Percentiles rank a stretch among this genome's conserved stretches.
phyloP scores from a whole-genome alignment of 495 filamentous ascomycete species.

The Pseudevernia furfuracea region DNA sequence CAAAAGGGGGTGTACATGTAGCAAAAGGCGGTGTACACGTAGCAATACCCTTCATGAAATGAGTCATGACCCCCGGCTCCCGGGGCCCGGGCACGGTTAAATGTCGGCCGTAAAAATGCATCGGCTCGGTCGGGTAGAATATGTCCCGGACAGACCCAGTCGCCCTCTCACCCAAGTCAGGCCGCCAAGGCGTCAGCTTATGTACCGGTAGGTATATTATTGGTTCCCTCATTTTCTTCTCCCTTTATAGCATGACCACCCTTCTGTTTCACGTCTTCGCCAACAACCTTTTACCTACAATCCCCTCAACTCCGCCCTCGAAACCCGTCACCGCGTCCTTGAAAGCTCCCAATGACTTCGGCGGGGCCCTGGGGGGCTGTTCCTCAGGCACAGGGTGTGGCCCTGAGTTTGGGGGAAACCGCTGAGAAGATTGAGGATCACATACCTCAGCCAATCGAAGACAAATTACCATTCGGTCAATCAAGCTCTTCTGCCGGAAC shows the following conservation, averaged over 20 bases:
- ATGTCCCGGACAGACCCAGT: too few species aligned
- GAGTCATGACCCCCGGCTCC: too few species aligned
- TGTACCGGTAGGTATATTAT: too few species aligned
- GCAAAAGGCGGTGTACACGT: too few species aligned
- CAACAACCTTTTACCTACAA: background rate
- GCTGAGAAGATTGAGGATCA: slow-evolving; percentile 17
- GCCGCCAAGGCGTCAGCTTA: too few species aligned
- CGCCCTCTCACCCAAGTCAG: too few species aligned
- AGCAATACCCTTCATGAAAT: too few species aligned
- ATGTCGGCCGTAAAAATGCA: too few species aligned
- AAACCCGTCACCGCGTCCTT: background rate
- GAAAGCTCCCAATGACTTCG: slow-evolving; percentile 5
- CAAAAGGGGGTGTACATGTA: too few species aligned
- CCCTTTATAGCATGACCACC: background rate
- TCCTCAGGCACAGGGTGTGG: slow-evolving; percentile 24
- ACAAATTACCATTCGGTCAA: slow-evolving; percentile 1
- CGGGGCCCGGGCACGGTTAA: too few species aligned
- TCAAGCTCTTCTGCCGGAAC: slow-evolving; percentile 11
- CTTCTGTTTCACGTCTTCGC: background rate
- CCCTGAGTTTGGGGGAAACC: slow-evolving; percentile 11
- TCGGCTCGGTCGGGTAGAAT: too few species aligned
- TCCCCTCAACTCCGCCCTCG: background rate
- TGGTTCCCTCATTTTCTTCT: too few species aligned
- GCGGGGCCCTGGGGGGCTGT: slow-evolving; percentile 19
- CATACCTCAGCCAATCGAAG: background rate